Evolutionary conservation across 2,329 filamentous ascomycete genomes (phyloP), one percentile per base, ranked within the genome.

Genomic region (Aureobasidium subglaciale): DNA sequence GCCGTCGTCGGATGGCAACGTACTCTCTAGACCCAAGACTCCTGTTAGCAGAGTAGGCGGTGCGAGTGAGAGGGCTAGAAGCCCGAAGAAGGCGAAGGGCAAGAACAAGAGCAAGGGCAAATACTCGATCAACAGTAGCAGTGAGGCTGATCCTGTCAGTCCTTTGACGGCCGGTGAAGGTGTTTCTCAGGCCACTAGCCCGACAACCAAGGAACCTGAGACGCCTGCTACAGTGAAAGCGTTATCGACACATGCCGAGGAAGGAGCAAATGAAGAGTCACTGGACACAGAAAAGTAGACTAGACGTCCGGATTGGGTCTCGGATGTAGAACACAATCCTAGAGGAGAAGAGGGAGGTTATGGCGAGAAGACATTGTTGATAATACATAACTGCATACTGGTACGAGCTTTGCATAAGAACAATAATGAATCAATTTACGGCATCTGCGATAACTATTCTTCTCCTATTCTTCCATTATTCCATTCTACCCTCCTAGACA

Each of bases 21-120:
- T 35, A 30, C 24, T 41, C 4, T 42, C 37, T n/a, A 32, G 50
- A 8, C 50, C 50, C 4, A 54, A 55, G 37, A 55, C 52, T 32
- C 52, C 52, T 24, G 41, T 42, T 29, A 35, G 40, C 29, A 45
- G 50, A 27, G n/a, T 25, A 13, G 40, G 30, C 16, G 50, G 38
- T 18, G 24, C 38, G 15, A 46, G 40, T 18, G 52, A 38, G 25
- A 55, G 40, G 30, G 41, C 40, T 4, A 55, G 38, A 18, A 55
- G 52, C 16, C 52, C 52, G 4, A 55, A 46, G 32, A 55, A 55
- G 24, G 29, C 20, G 13, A 43, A 35, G 15, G 38, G 38, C 38
- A 43, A 38, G 37, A 43, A 34, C 50, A 54, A 54, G 16, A 38
- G 37, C 37, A 54, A 54, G 50, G 50, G 50, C 8, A 54, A 43